Base-by-base conservation (phyloP, 164 flowering plant species). In the Vitis cinerea region DNA sequence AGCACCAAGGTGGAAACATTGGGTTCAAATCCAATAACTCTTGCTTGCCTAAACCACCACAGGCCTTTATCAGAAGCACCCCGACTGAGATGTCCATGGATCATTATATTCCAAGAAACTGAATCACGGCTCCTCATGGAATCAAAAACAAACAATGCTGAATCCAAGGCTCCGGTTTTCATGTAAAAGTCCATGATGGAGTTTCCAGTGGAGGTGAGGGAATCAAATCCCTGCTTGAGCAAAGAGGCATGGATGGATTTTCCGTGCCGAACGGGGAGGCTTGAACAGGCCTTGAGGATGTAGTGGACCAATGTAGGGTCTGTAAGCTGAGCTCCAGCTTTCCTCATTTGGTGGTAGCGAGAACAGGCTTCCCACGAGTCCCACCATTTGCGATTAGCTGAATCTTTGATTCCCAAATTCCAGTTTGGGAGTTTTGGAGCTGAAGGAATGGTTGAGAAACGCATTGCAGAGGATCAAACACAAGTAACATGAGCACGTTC, bases 21-120 rank as follows among this genome's bases (percentile, higher is more conserved):
- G 49, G 97, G 87, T 66, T 75, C 87, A 69, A 94, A 94, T 3
- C 84, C 85, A 14, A 72, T 72, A 62, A 37, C 54, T 72, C 87
- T 80, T 3, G 88, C 95, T 62, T 72, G 71, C 54, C 9, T 58
- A 73, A 89, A 91, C 81, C 87, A 79, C 60, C 66, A 13, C 30
- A 92, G 57, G 17, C 95, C 98, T 71, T 81, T 75, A 56, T 50
- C 77, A 37, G 44, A 56, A 66, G 59, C 72, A 69, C 87, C 88
- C 6, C 31, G 74, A 66, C 77, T 71, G 66, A 92, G 65, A 63
- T 61, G 68, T 56, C 91, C 94, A 78, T 82, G 79, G 61, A 85
- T 79, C 71, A 92, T 58, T 17, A 86, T 73, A 68, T 92, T 94
- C 97, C 97, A 92, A 4, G 95, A 81, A 60, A 94, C 89, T 3